A percentile compares a stretch with the other conserved stretches of the same genome.
These are phyloP conservation scores for Glarea lozoyensis DNA, from an alignment of 495 filamentous ascomycete species.

Conservation along the genomic window DNA sequence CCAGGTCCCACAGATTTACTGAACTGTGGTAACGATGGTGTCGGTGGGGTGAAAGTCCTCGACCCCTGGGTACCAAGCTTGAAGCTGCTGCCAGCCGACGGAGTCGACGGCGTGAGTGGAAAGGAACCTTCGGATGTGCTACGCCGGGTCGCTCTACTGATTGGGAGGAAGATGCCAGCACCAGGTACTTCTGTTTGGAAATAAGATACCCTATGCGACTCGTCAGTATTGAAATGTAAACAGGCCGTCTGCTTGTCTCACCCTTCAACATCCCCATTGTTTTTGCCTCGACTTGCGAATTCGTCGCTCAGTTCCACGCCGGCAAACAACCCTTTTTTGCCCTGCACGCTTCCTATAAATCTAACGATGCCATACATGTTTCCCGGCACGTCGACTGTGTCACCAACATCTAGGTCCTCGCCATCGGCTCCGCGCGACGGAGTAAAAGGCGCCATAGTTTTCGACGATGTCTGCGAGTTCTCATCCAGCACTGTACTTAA, in stretches of 20 bases:
- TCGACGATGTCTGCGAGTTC: slow-evolving; percentile 28
- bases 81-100: slow-evolving; percentile 40
- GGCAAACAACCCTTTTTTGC: slow-evolving; percentile 85
- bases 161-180: slow-evolving; percentile 89
- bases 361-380: slow-evolving; percentile 87
- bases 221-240: slow-evolving; percentile 15
- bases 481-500: slow-evolving; percentile 40
- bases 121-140: slow-evolving; percentile 47
- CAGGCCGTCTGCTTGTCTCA: slow-evolving; percentile 32
- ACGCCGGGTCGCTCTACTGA: slow-evolving; percentile 72
- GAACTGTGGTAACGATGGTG: slow-evolving; percentile 58
- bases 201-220: slow-evolving; percentile 55
- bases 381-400: slow-evolving; percentile 88
- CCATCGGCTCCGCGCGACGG: slow-evolving; percentile 27
- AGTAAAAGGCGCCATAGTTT: slow-evolving; percentile 24
- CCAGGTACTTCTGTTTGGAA: slow-evolving; percentile 71
- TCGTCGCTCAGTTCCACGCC: slow-evolving; percentile 87
- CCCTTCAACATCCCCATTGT: slow-evolving; percentile 95
- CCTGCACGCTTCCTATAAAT: slow-evolving; percentile 78
- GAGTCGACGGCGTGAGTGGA: slow-evolving; percentile 59
- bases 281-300: slow-evolving; percentile 79
- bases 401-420: slow-evolving; percentile 66
- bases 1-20: slow-evolving; percentile 79
- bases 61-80: slow-evolving; percentile 41
- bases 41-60: slow-evolving; percentile 53